Conservation (phyloP, 2,329 filamentous ascomycete genomes). For the Aspergillus udagawae region DNA sequence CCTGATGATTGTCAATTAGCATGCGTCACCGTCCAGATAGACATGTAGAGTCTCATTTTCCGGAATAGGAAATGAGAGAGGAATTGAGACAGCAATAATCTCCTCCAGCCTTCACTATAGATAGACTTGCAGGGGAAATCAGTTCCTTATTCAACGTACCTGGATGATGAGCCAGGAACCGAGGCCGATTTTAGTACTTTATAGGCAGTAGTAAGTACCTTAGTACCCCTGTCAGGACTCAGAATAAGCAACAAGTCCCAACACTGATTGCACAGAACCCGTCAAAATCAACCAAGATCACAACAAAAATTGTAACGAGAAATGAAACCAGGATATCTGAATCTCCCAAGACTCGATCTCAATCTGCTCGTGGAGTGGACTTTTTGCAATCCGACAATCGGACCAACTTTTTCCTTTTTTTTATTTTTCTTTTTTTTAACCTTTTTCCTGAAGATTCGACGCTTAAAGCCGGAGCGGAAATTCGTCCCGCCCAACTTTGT, state of each 20-base stretch:
- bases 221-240: too few species aligned
- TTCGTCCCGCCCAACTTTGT: background rate
- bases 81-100: background rate
- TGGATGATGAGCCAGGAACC: background rate
- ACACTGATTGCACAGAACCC: too few species aligned
- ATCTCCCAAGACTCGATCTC: too few species aligned
- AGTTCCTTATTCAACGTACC: background rate
- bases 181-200: background rate
- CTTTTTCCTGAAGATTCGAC: background rate
- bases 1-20: background rate
- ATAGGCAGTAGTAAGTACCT: too few species aligned
- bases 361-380: too few species aligned
- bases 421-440: background rate
- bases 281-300: too few species aligned
- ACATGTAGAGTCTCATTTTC: background rate
- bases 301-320: too few species aligned
- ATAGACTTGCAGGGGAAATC: background rate
- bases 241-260: too few species aligned
- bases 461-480: background rate
- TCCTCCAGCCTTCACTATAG: background rate
- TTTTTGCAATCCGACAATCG: background rate
- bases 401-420: background rate
- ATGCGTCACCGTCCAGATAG: background rate
- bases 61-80: background rate
- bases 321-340: background rate